A percentile compares a stretch with the other conserved stretches of the same genome.
Conservation (phyloP, 495 filamentous ascomycete genomes). For the Penicillium egyptiacum region DNA sequence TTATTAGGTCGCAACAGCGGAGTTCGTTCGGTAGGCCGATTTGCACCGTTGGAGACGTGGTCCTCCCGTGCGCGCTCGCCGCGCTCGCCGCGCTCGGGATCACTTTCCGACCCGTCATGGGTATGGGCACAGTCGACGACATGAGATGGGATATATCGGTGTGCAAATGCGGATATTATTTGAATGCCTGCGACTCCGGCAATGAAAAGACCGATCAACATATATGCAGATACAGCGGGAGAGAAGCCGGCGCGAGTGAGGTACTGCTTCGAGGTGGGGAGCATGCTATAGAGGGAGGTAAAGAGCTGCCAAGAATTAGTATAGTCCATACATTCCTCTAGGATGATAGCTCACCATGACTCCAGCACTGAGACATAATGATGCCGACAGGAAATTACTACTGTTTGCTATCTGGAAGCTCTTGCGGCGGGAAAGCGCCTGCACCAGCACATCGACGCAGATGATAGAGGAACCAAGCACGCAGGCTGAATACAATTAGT, state of each 20-base stretch:
- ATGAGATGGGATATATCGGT: slow-evolving; percentile 85
- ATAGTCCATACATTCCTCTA: background rate
- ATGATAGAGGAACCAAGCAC: slow-evolving; percentile 80
- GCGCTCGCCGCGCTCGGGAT: slow-evolving; percentile 35
- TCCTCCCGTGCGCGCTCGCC: slow-evolving; percentile 23
- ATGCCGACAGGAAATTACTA: slow-evolving; percentile 81
- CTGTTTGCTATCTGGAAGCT: slow-evolving; percentile 87
- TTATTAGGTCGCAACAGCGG: slow-evolving; percentile 38
- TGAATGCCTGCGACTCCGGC: slow-evolving; percentile 83
- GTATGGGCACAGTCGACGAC: slow-evolving; percentile 89
- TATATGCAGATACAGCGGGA: slow-evolving; percentile 64
- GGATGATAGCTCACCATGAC: slow-evolving; percentile 74
- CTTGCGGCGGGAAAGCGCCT: slow-evolving; percentile 65
- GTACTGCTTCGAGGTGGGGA: slow-evolving; percentile 79
- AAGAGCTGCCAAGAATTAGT: slow-evolving; percentile 64
- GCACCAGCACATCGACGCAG: slow-evolving; percentile 78
- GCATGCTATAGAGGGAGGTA: slow-evolving; percentile 90
- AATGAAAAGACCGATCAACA: slow-evolving; percentile 75
- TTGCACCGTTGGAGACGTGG: slow-evolving; percentile 21
- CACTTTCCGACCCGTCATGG: slow-evolving; percentile 50
- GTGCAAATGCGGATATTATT: slow-evolving; percentile 72
- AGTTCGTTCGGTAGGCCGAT: slow-evolving; percentile 43
- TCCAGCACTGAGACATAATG: slow-evolving; percentile 88
- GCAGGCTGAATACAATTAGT: slow-evolving; percentile 57
- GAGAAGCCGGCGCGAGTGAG: slow-evolving; percentile 66